Base-by-base conservation (phyloP, 2,329 filamentous ascomycete species). In the Fusarium dlaminii region DNA sequence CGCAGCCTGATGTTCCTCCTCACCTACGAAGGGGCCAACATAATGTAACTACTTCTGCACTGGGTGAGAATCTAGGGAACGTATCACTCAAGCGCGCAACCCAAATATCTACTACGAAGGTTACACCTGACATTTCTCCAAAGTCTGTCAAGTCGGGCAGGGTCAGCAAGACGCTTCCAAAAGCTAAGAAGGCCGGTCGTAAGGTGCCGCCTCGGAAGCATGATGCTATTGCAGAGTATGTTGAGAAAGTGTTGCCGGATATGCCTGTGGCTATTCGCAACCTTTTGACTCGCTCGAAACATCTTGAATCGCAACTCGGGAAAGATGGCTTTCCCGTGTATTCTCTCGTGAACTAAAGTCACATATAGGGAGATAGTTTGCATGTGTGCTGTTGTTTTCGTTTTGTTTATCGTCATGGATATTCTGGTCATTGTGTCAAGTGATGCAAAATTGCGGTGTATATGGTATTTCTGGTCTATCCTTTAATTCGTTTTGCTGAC, bases 181-280 rank as follows among this genome's bases (percentile, higher is more conserved):
- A 54, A 37, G 36, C n/a, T 14, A 64, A 49, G 27, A 43, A 48
- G n/a, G 27, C 11, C 17, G 18, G 8, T 14, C 54, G 17, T 24
- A 42, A n/a, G 37, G 29, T 43, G 20, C 22, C 24, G 29, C 22
- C 45, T 18, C 46, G 36, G 32, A 70, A 60, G 51, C 43, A 58
- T 8, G 61, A 20, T 36, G 18, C 24, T 30, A 32, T 68, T n/a
- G 36, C 57, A 20, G 22, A 42, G 7, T 46, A 43, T 57, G 60
- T 66, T 13, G 39, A 63, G n/a, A 24, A 48, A 20, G 42, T 45
- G 18, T 34, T 74, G 39, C 57, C 66, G 6, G 43, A 54, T 20
- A 56, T 76, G 68, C 76, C 76, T 30, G 66, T 76, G 30, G 73
- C 75, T 37, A 59, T 78, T 37, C 74, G 64, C 29, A 78, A 77